A percentile compares a stretch with the other conserved stretches of the same genome.
phyloP scores from a whole-genome alignment of 2,329 filamentous ascomycete species.

The Plenodomus lindquistii region DNA sequence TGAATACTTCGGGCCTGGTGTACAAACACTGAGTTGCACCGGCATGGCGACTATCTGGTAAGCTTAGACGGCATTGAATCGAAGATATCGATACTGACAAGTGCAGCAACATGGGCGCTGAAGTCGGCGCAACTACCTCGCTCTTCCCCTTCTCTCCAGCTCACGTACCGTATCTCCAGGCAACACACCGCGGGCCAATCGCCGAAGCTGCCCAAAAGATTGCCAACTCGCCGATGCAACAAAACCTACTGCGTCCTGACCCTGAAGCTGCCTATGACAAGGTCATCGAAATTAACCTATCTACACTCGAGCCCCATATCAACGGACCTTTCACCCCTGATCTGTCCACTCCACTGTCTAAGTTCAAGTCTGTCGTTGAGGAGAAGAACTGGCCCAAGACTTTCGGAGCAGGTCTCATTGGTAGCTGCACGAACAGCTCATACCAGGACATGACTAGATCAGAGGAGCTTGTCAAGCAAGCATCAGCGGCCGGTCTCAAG shows the following conservation, averaged over 20 bases:
- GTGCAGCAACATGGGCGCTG: slow-evolving; percentile 56
- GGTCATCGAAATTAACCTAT: slow-evolving; percentile 87
- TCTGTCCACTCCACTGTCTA: slow-evolving; percentile 86
- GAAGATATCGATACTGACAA: slow-evolving; percentile 3
- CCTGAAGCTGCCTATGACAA: slow-evolving; percentile 85
- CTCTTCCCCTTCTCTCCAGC: slow-evolving; percentile 89
- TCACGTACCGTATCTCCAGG: slow-evolving; percentile 81
- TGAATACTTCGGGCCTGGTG: slow-evolving; percentile 89
- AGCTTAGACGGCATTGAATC: background rate
- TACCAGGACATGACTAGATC: slow-evolving; percentile 98
- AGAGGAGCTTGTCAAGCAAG: slow-evolving; percentile 90
- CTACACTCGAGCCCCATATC: slow-evolving; percentile 88
- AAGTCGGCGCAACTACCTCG: slow-evolving; percentile 93
- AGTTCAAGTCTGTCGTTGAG: slow-evolving; percentile 83
- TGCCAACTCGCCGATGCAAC: slow-evolving; percentile 60
- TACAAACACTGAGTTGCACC: slow-evolving; percentile 85
- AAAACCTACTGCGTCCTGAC: slow-evolving; percentile 75
- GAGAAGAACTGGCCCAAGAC: slow-evolving; percentile 88
- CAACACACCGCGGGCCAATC: slow-evolving; percentile 77
- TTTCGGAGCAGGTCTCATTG: slow-evolving; percentile 91
- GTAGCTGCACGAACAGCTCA: slow-evolving; percentile 97
- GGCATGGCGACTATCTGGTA: slow-evolving; percentile 84
- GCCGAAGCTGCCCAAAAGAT: slow-evolving; percentile 68
- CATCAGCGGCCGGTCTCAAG: slow-evolving; percentile 83
- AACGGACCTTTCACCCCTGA: slow-evolving; percentile 98